phyloP scores from a whole-genome alignment of 495 filamentous ascomycete genomes.

The Thermothielavioides terrestris region DNA sequence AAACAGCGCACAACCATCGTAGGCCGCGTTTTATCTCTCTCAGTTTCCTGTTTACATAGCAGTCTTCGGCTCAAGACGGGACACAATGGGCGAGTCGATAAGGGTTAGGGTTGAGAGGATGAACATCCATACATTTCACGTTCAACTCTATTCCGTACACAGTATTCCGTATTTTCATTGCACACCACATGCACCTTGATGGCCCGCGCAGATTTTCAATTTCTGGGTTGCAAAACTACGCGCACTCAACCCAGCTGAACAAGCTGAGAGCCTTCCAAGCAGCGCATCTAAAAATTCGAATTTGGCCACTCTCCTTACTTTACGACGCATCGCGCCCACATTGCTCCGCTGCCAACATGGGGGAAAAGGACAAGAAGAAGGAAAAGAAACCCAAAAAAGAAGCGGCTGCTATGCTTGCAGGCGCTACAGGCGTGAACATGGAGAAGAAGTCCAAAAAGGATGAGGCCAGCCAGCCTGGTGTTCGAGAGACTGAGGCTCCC shows the following conservation, averaged over 20 bases:
- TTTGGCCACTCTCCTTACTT: too few species aligned
- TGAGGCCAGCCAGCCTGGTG: not conserved
- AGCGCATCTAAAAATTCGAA: too few species aligned
- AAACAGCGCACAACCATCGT: too few species aligned
- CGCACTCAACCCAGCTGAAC: too few species aligned
- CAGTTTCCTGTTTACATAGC: not conserved
- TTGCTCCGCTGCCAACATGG: not conserved
- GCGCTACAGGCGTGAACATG: not conserved
- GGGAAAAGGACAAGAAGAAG: slow-evolving; percentile 22
- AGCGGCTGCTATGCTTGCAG: not conserved
- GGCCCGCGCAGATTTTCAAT: too few species aligned
- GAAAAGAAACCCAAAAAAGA: slow-evolving; percentile 10
- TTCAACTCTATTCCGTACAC: too few species aligned
- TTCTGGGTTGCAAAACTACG: too few species aligned
- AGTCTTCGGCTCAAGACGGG: not conserved
- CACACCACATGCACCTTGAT: not conserved
- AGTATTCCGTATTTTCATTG: too few species aligned
- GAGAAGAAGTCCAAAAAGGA: slow-evolving; percentile 17
- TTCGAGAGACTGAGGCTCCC: slow-evolving; percentile 2
- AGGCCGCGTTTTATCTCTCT: too few species aligned
- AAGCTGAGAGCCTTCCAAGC: too few species aligned
- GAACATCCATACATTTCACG: too few species aligned
- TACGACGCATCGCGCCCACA: not conserved
- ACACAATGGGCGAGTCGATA: not conserved
- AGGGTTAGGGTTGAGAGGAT: not conserved